A percentile compares a stretch with the other conserved stretches of the same genome.
Evolutionary conservation across 2,329 filamentous ascomycete species (phyloP).

Genomic region (Alternaria atra): DNA sequence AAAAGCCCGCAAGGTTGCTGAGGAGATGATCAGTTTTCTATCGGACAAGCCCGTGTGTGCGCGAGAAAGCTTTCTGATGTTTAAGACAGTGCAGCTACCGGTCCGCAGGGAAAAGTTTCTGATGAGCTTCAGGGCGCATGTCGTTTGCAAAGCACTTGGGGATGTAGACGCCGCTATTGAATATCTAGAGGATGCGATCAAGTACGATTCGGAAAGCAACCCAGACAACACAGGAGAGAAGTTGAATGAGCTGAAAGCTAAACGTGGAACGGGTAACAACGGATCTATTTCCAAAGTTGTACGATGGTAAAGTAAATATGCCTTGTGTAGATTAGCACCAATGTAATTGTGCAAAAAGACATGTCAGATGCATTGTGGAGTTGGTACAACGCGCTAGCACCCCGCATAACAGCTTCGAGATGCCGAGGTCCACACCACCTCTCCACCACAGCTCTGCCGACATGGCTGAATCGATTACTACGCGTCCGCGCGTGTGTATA

Average conservation of each 20-base stretch:
- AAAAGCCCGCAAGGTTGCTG: slow-evolving; percentile 10
- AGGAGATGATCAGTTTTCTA: slow-evolving; percentile 8
- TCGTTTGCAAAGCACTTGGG: slow-evolving; percentile 13
- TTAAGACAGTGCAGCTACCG: background rate
- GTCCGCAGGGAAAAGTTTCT: slow-evolving; percentile 10
- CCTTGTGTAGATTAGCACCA: background rate
- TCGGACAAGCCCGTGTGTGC: background rate
- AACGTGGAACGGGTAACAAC: background rate
- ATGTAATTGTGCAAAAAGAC: background rate
- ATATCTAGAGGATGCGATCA: slow-evolving; percentile 13
- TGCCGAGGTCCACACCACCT: slow-evolving; percentile 33
- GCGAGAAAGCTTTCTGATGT: background rate
- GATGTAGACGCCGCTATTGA: slow-evolving; percentile 14
- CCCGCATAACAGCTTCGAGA: slow-evolving; percentile 6
- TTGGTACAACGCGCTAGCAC: slow-evolving; percentile 7
- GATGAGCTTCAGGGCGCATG: slow-evolving; percentile 11
- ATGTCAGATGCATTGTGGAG: background rate
- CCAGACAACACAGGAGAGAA: background rate
- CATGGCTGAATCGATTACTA: slow-evolving; percentile 18
- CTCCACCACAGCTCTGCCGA: slow-evolving; percentile 19
- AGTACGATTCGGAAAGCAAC: background rate
- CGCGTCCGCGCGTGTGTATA: background rate
- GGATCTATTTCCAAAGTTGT: background rate
- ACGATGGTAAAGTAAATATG: background rate
- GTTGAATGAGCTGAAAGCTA: slow-evolving; percentile 3